Evolutionary conservation across 495 filamentous ascomycete genomes (phyloP).

Genomic region (Lichenothelia convexa): DNA sequence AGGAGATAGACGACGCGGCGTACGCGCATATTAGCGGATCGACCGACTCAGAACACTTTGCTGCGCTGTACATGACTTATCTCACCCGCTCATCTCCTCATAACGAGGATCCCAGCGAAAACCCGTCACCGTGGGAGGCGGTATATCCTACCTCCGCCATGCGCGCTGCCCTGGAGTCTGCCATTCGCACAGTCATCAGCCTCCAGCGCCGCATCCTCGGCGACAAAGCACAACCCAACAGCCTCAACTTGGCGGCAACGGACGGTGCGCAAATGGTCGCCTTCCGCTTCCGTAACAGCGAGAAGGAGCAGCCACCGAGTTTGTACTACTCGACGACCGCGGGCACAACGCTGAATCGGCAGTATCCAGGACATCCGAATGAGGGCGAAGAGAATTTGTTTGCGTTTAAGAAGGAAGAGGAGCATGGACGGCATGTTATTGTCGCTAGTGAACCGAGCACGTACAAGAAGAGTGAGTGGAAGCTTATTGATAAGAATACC

Average conservation of each 20-base stretch:
- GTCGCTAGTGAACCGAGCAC: conserved; percentile 33
- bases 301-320: conserved; percentile 27
- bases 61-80: conserved; percentile 32
- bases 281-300: conserved; percentile 29
- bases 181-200: conserved; percentile 23
- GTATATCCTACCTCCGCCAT: conserved; percentile 22
- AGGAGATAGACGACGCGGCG: conserved; percentile 23
- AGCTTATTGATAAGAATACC: conserved; percentile 26
- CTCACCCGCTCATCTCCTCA: too few species aligned
- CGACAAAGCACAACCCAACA: conserved; percentile 19
- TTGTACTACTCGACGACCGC: conserved; percentile 30
- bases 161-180: conserved; percentile 22
- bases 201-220: conserved; percentile 24
- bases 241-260: conserved; percentile 25
- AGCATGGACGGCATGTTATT: conserved; percentile 30
- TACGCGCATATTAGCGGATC: conserved; percentile 27
- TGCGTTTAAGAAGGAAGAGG: conserved; percentile 16
- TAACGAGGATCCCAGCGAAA: conserved; percentile 8
- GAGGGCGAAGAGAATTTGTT: conserved; percentile 12
- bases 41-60: conserved; percentile 32
- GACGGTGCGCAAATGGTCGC: conserved; percentile 26
- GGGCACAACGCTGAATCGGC: conserved; percentile 28
- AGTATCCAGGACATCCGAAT: conserved; percentile 28
- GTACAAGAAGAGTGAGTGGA: conserved; percentile 28
- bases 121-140: conserved; percentile 20